Evolutionary conservation across 352 stramenopile species (phyloP), one percentile per base, ranked within the genome.

Genomic region (Pythium sp.): DNA sequence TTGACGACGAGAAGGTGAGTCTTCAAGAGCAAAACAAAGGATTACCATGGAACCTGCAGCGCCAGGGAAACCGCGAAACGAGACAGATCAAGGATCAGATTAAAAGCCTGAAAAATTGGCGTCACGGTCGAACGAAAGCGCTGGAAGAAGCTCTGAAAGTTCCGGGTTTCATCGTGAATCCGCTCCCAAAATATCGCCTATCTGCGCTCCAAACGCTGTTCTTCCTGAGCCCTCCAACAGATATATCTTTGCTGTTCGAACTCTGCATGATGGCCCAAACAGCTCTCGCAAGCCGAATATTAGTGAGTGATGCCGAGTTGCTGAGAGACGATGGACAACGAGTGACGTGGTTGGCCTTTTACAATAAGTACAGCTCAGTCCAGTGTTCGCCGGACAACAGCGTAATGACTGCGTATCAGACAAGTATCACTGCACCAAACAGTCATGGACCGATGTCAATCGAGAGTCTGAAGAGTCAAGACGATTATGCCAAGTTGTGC

Each of bases 171-270:
- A 43, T 82, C 9, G 70, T 75, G 1, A 76, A 65, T n/a, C 73
- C 76, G 0, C 70, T 90, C 20, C 76, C 80, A n/a, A 62, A 43
- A 15, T 32, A 71, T 24, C 62, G 58, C 20, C 2, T 38, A 0
- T 65, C 80, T 8, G 75, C 71, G 0, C 58, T 81, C 20, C 64
- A 77, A 55, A 61, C 82, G 18, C 68, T 90, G 22, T 87, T 87
- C 57, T 82, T 81, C 58, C 46, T 87, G 11, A 62, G 68, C 2
- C 74, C 81, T 49, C 80, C 82, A 0, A 63, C 61, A 20, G 67
- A 84, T 28, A 47, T 90, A 9, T 70, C 78, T 18, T 62, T 81
- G 36, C 53, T 82, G 18, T 78, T 63, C 1, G 77, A 75, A n/a
- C 65, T 90, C 28, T 86, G 74, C 36, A 20, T 82, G 6, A 46